Evolutionary conservation across 2,329 filamentous ascomycete species (phyloP), one percentile per base, ranked within the genome.

Genomic region (Trichophyton mentagrophytes): DNA sequence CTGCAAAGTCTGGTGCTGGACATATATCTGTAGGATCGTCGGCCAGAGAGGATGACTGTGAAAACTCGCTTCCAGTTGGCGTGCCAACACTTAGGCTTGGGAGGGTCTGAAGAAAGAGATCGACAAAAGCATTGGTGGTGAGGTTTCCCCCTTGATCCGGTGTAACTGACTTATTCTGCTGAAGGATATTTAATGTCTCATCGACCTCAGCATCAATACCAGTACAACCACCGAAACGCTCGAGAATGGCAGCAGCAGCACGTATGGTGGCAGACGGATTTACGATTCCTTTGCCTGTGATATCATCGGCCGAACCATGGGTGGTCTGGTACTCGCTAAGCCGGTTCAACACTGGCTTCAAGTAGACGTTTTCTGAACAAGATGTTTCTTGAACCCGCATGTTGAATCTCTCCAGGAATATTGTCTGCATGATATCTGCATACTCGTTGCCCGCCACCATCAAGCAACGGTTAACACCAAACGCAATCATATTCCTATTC

Each of bases 361-460:
- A 40, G 20, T 57, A 57, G 22, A 57, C 38, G 9, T 57, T 57
- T 20, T 57, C 55, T 6, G 55, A 38, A n/a, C 55, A 57, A 8
- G 55, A 57, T 30, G 55, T 57, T 22, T 57, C 55, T 57, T 57
- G 55, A 25, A 57, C 55, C 33, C 55, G 30, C 30, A 42, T 25
- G 17, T 57, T 57, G 27, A 57, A 57, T 15, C n/a, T 57, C 17
- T 38, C 55, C 2, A 57, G 55, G 33, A 57, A 57, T 20, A 57
- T 57, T 40, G 55, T 57, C 25, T 57, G 55, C 55, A 57, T 57
- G 27, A 57, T 57, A 42, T 57, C 55, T 4, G 55, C 55, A 57
- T 57, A 57, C 11, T 57, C 55, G n/a, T 57, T 57, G 9, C 55
- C 55, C 3, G 55, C 55, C 17, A 57, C 17, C 55, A 57, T 57